phyloP scores from a whole-genome alignment of 2,329 filamentous ascomycete species.

The Corniculantispora saksenae region DNA sequence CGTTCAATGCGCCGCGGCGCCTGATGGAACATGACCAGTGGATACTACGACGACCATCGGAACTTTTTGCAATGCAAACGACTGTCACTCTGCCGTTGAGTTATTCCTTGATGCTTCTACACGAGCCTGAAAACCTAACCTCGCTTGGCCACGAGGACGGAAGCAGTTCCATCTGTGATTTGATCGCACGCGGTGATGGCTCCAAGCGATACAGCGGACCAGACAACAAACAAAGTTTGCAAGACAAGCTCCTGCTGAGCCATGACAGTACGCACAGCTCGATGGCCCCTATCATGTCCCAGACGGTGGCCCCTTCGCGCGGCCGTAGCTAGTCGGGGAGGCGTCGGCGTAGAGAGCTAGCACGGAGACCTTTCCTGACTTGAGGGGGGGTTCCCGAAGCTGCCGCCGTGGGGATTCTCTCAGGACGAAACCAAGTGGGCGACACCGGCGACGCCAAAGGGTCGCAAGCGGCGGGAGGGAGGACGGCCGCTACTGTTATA shows the following conservation, averaged over 20 bases:
- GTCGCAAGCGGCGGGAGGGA: slow-evolving; percentile 16
- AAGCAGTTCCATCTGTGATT: not conserved
- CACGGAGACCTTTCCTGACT: not conserved
- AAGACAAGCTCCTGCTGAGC: not conserved
- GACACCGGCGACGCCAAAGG: no score
- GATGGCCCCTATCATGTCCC: not conserved
- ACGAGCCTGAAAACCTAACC: not conserved
- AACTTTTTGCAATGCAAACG: not conserved
- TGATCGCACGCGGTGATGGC: not conserved
- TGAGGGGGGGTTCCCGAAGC: slow-evolving; percentile 3
- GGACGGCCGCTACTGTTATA: slow-evolving; percentile 11
- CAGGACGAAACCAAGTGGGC: no score
- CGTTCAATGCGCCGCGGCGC: not conserved
- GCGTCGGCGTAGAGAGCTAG: not conserved
- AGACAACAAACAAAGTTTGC: not conserved
- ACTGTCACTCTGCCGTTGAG: not conserved
- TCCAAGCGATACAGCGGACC: no score
- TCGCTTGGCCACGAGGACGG: not conserved
- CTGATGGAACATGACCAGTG: slow-evolving; percentile 8
- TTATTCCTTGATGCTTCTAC: not conserved
- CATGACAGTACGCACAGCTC: not conserved
- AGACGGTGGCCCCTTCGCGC: not conserved
- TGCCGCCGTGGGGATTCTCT: slow-evolving; percentile 1
- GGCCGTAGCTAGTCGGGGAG: not conserved
- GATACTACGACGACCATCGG: no score